phyloP scores from a whole-genome alignment of 2,329 filamentous ascomycete genomes.

The Leptographium flavum region DNA sequence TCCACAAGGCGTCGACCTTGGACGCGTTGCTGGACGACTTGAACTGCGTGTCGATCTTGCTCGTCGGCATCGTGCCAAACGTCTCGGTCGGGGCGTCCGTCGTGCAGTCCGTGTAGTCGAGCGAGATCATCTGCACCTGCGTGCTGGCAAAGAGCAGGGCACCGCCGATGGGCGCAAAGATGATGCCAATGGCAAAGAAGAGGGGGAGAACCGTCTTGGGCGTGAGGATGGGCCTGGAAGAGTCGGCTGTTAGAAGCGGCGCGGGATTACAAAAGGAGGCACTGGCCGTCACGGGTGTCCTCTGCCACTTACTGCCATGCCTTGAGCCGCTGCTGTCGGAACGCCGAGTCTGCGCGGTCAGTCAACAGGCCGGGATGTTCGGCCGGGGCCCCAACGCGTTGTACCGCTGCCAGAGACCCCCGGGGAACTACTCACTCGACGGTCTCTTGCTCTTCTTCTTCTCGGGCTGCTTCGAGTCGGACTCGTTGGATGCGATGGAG shows the following conservation, averaged over 20 bases:
- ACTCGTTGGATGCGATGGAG: conserved; percentile 41
- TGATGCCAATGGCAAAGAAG: conserved; percentile 80
- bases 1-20: conserved; percentile 24
- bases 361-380: no score
- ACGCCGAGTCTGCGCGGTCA: conserved; percentile 65
- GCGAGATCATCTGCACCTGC: conserved; percentile 72
- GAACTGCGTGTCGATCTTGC: conserved; percentile 56
- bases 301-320: conserved; percentile 80
- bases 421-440: conserved; percentile 49
- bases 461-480: conserved; percentile 38
- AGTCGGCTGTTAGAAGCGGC: not conserved
- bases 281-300: no score
- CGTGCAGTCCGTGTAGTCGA: conserved; percentile 79
- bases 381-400: no score
- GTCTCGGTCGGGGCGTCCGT: conserved; percentile 32
- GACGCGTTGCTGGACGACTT: conserved; percentile 33
- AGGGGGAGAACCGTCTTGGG: conserved; percentile 86
- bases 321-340: conserved; percentile 90
- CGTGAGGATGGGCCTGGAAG: conserved; percentile 70
- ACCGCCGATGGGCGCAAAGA: conserved; percentile 88
- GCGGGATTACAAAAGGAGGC: no score
- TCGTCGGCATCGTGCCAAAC: conserved; percentile 37
- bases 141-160: conserved; percentile 75
- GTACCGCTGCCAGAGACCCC: not conserved
- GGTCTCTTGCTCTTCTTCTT: conserved; percentile 87